Evolutionary conservation across 257 asterid genomes (phyloP).

Genomic region (Primulina eburnea): DNA sequence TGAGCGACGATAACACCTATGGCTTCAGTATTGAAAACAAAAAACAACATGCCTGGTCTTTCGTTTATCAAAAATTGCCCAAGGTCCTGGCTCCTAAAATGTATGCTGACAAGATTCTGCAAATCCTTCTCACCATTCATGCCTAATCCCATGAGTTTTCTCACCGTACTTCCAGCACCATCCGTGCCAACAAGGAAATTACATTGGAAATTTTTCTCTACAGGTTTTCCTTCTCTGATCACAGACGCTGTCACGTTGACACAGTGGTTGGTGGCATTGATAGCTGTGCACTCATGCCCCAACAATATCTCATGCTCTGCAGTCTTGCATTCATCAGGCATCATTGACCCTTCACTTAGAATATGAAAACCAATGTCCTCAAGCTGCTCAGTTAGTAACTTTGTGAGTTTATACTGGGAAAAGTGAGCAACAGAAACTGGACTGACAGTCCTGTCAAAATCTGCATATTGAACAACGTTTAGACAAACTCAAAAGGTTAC

Average conservation of each 20-base stretch:
- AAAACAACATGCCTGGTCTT: conserved; percentile 95
- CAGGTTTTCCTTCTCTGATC: conserved; percentile 45
- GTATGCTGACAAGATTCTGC: conserved; percentile 87
- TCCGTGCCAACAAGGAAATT: conserved; percentile 77
- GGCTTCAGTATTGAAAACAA: conserved; percentile 73
- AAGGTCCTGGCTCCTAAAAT: conserved; percentile 71
- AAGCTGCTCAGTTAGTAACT: conserved; percentile 61
- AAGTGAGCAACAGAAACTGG: conserved; percentile 95
- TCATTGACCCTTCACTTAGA: conserved; percentile 26
- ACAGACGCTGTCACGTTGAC: conserved; percentile 53
- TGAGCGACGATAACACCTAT: conserved; percentile 97
- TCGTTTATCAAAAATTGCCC: conserved; percentile 76
- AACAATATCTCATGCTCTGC: conserved; percentile 47
- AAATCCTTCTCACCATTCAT: conserved; percentile 75
- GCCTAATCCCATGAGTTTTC: conserved; percentile 66
- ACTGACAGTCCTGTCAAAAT: conserved; percentile 73
- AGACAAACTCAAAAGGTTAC: conserved; percentile 21
- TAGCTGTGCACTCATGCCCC: conserved; percentile 79
- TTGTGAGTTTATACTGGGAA: conserved; percentile 83
- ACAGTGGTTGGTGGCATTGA: conserved; percentile 38
- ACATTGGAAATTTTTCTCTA: conserved; percentile 47
- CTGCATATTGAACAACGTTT: conserved; percentile 37
- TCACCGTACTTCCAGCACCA: conserved; percentile 83
- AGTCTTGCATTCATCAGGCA: conserved; percentile 29
- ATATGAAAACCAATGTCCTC: conserved; percentile 51